Conservation (phyloP, 2,329 filamentous ascomycete species). For the Dothiorella sarmentorum region DNA sequence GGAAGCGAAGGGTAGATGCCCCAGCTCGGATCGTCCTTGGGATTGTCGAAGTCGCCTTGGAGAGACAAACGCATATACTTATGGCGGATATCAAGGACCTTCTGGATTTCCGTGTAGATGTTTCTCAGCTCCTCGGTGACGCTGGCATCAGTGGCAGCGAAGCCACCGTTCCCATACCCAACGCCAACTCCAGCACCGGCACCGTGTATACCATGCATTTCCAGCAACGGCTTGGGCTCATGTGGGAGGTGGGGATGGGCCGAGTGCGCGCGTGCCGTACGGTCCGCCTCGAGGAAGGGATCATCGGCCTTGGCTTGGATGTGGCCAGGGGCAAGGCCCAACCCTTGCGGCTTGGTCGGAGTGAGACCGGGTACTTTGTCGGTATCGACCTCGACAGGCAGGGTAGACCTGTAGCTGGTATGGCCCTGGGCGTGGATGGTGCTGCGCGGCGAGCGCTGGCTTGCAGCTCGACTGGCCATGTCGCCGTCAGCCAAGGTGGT, state of each 20-base stretch:
- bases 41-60: conserved; percentile 80
- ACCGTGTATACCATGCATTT: conserved; percentile 56
- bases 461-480: conserved; percentile 38
- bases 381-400: conserved; percentile 35
- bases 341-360: conserved; percentile 30
- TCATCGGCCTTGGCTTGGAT: conserved; percentile 22
- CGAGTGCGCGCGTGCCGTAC: conserved; percentile 47
- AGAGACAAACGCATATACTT: conserved; percentile 85
- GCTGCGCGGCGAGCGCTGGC: conserved; percentile 42
- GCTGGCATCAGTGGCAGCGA: conserved; percentile 69
- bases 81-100: conserved; percentile 79
- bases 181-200: conserved; percentile 57
- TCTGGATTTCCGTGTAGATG: conserved; percentile 89
- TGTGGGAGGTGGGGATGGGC: conserved; percentile 52
- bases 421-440: conserved; percentile 10
- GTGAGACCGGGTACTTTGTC: conserved; percentile 29
- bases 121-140: conserved; percentile 78
- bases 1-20: conserved; percentile 87
- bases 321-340: conserved; percentile 21
- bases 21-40: conserved; percentile 80
- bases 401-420: conserved; percentile 26
- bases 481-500: conserved; percentile 37
- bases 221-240: conserved; percentile 54
- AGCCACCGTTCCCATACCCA: conserved; percentile 60
- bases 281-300: conserved; percentile 45